Conservation (phyloP, 768 basidiomycete species). For the Phlebiopsis gigantea region DNA sequence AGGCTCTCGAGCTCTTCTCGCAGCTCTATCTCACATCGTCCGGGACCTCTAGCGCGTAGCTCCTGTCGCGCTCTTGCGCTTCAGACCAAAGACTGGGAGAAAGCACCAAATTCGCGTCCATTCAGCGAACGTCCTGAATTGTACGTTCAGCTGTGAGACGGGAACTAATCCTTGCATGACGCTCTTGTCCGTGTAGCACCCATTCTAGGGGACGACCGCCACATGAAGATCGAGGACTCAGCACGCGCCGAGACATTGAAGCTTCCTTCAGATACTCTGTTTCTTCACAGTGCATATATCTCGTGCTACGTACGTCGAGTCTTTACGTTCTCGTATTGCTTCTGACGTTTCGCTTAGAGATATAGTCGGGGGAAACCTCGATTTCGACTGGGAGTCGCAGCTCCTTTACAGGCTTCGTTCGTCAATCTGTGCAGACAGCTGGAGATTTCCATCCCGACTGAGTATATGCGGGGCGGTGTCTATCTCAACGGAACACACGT, state of each 20-base stretch:
- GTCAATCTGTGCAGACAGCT: slow-evolving; percentile 41
- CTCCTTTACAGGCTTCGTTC: slow-evolving; percentile 58
- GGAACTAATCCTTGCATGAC: not conserved
- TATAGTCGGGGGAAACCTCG: slow-evolving; percentile 40
- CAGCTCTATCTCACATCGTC: too few relatives aligned
- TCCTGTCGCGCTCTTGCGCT: slow-evolving; percentile 52
- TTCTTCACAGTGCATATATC: slow-evolving; percentile 55
- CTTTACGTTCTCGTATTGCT: not conserved
- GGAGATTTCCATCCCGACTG: slow-evolving; percentile 34
- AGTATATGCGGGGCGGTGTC: slow-evolving; percentile 40
- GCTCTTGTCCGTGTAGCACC: slow-evolving; percentile 39
- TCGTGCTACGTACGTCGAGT: slow-evolving; percentile 44
- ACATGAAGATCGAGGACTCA: not conserved
- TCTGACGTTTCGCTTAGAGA: slow-evolving; percentile 30
- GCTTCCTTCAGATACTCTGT: slow-evolving; percentile 27
- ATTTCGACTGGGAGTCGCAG: slow-evolving; percentile 46
- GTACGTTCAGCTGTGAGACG: slow-evolving; percentile 26
- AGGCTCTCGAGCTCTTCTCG: not conserved
- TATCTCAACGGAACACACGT: slow-evolving; percentile 39
- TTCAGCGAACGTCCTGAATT: slow-evolving; percentile 43
- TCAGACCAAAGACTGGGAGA: slow-evolving; percentile 50
- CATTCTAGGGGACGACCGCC: slow-evolving; percentile 50
- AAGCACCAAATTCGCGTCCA: slow-evolving; percentile 75
- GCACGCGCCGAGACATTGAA: too few relatives aligned
- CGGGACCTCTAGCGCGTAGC: slow-evolving; percentile 29